Evolutionary conservation across 2,329 filamentous ascomycete species (phyloP).

Genomic region (Malbranchea zuffiana): DNA sequence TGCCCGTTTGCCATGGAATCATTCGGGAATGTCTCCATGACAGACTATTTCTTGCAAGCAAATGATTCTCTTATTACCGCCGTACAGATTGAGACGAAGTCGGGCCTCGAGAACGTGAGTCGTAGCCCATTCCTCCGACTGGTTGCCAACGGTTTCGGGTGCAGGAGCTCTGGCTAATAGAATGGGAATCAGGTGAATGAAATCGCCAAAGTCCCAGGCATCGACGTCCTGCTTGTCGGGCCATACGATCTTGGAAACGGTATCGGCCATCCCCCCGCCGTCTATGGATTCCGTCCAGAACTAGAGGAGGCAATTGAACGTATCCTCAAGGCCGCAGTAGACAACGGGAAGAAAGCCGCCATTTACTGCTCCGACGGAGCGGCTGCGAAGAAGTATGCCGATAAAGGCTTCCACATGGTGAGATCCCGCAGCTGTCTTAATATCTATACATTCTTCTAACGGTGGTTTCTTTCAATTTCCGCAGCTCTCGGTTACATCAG

Average conservation of each 20-base stretch:
- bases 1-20: conserved; percentile 43
- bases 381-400: conserved; percentile 41
- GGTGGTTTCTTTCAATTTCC: not conserved
- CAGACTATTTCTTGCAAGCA: conserved; percentile 45
- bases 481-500: conserved; percentile 34
- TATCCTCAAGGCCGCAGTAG: conserved; percentile 42
- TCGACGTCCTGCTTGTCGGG: conserved; percentile 45
- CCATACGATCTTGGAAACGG: conserved; percentile 49
- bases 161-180: conserved; percentile 6
- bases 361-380: conserved; percentile 46
- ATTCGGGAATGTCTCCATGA: conserved; percentile 27
- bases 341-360: conserved; percentile 43
- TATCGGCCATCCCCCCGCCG: conserved; percentile 43
- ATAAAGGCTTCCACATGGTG: conserved; percentile 46
- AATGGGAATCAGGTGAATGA: conserved; percentile 30
- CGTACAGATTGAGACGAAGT: conserved; percentile 34
- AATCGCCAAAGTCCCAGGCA: conserved; percentile 43
- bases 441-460: not conserved
- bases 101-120: conserved; percentile 29
- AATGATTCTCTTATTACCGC: conserved; percentile 44
- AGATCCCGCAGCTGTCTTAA: conserved; percentile 16
- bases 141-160: no score
- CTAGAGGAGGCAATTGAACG: conserved; percentile 42
- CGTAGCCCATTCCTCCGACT: no score
- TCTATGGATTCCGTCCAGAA: conserved; percentile 39